Percentiles rank a stretch among this genome's conserved stretches.
Evolutionary conservation across 495 filamentous ascomycete species (phyloP).

Genomic region (Pseudomonodictys pantanalensis): DNA sequence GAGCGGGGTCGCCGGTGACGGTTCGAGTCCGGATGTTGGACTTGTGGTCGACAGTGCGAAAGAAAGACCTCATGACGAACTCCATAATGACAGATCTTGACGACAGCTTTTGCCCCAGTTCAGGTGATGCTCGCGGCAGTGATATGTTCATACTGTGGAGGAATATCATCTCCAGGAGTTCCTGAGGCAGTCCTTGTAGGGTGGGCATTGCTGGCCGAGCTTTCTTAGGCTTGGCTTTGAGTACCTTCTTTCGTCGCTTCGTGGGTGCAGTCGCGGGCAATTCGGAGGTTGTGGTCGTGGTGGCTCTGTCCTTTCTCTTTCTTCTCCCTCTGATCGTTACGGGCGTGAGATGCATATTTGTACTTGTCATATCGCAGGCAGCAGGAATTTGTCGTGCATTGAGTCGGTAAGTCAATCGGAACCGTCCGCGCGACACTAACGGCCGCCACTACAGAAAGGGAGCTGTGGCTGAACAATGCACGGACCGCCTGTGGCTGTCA

Average conservation of each 20-base stretch:
- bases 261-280: background rate
- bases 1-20: background rate
- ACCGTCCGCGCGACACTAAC: too few species aligned
- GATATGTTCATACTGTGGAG: constrained; percentile 31
- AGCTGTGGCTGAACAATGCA: too few species aligned
- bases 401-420: too few species aligned
- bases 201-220: constrained; percentile 16
- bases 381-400: background rate
- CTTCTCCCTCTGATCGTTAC: constrained; percentile 29
- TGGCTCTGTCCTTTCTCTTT: background rate
- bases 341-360: constrained; percentile 27
- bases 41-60: constrained; percentile 26
- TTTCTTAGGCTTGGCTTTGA: background rate
- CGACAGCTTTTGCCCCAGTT: constrained; percentile 19
- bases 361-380: background rate
- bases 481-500: background rate
- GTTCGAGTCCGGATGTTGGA: background rate
- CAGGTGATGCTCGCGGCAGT: constrained; percentile 21
- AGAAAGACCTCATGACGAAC: constrained; percentile 23
- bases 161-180: constrained; percentile 31
- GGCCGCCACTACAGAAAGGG: too few species aligned
- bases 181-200: constrained; percentile 30
- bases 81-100: constrained; percentile 13
- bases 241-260: background rate
- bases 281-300: background rate